Evolutionary conservation across 768 basidiomycete genomes (phyloP), one percentile per base, ranked within the genome.

Genomic region (Suillus variegatus): DNA sequence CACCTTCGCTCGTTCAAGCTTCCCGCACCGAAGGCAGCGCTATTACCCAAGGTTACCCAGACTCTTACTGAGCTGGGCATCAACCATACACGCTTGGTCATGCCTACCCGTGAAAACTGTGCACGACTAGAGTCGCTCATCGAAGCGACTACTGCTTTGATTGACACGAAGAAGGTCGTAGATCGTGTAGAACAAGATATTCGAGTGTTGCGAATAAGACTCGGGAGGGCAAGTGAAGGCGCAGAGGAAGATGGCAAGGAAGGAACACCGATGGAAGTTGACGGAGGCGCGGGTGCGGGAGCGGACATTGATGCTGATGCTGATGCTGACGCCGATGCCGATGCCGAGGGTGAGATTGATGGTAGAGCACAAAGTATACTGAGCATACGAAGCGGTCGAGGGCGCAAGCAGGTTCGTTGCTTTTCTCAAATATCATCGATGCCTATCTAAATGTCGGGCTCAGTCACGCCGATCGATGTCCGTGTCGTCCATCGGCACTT

Each of bases 181-280:
- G 97, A 99, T 74, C 87, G 90, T 73, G 85, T 90, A 4, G 94
- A 97, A 22, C 90, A 92, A 72, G 97, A 99, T 69, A 88, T 95
- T 41, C 79, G 88, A 65, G 85, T 93, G 2, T 71, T 91, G 67
- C 89, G 86, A 72, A 84, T 83, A 62, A 86, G 89, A 46, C 72
- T 90, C 14, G 86, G 84, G 28, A 78, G 81, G 61, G 83, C 80
- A 49, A 83, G 81, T 60, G 82, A 82, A 65, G 79, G 80, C 22
- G 77, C 67, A 28, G 81, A 76, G 41, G 73, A 74, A 60, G 78
- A 78, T 36, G 76, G 54, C 70, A 80, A 78, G 22, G 80, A 77
- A 18, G 78, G 76, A 74, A 83, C 69, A 62, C 77, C 76, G 0
- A 85, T 85, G 80, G 86, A 87, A 32, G 75, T 86, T 25, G 86